Conservation (phyloP, 1,284 basidiomycete genomes). For the Microbotryomycetes sp. region DNA sequence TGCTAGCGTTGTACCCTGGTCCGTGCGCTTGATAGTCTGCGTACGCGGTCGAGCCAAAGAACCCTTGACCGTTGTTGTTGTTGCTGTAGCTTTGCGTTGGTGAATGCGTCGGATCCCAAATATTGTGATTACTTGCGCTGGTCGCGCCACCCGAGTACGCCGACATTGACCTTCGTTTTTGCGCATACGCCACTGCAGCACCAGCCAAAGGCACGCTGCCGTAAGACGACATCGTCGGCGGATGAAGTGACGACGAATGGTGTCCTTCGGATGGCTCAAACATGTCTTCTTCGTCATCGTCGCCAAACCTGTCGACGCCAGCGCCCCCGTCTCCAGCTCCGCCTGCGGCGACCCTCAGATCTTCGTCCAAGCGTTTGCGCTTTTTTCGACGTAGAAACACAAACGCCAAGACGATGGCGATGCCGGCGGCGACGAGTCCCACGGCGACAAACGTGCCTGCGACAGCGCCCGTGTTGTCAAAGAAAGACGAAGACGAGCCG, state of each 20-base stretch:
- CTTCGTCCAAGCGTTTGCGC: conserved; percentile 32
- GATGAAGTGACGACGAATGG: not conserved
- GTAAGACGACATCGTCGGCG: not conserved
- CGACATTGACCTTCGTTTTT: not conserved
- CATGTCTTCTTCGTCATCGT: conserved; percentile 16
- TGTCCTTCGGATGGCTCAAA: not conserved
- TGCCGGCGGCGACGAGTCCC: conserved; percentile 28
- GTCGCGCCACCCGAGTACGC: not conserved
- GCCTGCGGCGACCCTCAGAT: conserved; percentile 34
- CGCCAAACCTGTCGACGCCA: conserved; percentile 31
- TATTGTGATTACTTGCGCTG: not conserved
- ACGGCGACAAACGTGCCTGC: conserved; percentile 35
- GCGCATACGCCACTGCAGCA: not conserved
- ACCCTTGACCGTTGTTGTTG: not conserved
- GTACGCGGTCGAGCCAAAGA: not conserved
- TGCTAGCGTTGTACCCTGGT: not conserved
- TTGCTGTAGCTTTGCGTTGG: not conserved
- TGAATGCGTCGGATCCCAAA: not conserved
- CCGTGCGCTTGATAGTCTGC: not conserved
- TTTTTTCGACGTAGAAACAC: conserved; percentile 30
- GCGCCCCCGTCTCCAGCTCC: conserved; percentile 36
- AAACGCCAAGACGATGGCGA: conserved; percentile 28
- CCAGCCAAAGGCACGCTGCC: not conserved
- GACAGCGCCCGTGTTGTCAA: conserved; percentile 37
- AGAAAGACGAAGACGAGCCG: conserved; percentile 25